Evolutionary conservation across 805 yeast genomes (phyloP).

Genomic region (Ogataea sp.): DNA sequence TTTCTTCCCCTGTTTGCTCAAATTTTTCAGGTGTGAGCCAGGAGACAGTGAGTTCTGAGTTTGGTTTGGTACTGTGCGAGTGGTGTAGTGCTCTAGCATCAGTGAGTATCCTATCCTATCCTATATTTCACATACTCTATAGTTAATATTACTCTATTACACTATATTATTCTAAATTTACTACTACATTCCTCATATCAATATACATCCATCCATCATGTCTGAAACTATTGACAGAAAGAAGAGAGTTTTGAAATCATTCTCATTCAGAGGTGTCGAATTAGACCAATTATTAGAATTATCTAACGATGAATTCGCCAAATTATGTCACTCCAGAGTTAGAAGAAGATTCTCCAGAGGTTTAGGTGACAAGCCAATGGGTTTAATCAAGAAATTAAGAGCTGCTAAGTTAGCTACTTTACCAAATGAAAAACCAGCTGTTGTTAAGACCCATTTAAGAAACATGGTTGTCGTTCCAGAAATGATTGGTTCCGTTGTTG

Average conservation of each 20-base stretch:
- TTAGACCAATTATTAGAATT: conserved; percentile 87
- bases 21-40: too few species aligned
- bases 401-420: conserved; percentile 89
- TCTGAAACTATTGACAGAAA: conserved; percentile 38
- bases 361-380: conserved; percentile 89
- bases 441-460: conserved; percentile 98
- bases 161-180: neutral
- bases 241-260: conserved; percentile 92
- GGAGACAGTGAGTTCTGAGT: too few species aligned
- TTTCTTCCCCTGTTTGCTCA: neutral
- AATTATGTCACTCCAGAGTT: conserved; percentile 96
- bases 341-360: conserved; percentile 99
- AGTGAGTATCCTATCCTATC: neutral
- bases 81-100: too few species aligned
- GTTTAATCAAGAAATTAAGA: conserved; percentile 95
- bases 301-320: conserved; percentile 94
- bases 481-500: conserved; percentile 98
- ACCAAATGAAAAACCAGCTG: conserved; percentile 93
- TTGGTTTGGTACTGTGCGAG: too few species aligned
- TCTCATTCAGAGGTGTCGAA: conserved; percentile 99
- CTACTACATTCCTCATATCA: neutral
- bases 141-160: neutral
- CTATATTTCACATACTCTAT: neutral
- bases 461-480: conserved; percentile 98
- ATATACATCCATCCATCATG: conserved; percentile 9